A percentile compares a stretch with the other conserved stretches of the same genome.
Conservation (phyloP, 192 early-diverging fungal genomes). For the Entrophospora sp. region DNA sequence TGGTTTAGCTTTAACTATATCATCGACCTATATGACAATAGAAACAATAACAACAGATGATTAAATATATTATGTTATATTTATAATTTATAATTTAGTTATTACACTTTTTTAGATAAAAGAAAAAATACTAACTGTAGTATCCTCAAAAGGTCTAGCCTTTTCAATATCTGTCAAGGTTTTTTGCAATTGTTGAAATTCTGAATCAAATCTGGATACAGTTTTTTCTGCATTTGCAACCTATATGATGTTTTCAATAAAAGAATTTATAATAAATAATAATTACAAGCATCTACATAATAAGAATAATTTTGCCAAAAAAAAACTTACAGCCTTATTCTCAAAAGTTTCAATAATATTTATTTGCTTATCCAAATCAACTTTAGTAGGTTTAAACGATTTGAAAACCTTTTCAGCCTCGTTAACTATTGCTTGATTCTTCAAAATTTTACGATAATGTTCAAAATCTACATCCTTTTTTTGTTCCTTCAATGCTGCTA, state of each 20-base stretch:
- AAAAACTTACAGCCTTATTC: slow-evolving; percentile 59
- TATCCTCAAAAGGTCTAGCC: slow-evolving; percentile 86
- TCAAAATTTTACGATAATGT: slow-evolving; percentile 75
- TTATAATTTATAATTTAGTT: too few species aligned
- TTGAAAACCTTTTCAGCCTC: slow-evolving; percentile 81
- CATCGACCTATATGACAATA: slow-evolving; percentile 69
- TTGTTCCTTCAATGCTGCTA: slow-evolving; percentile 76
- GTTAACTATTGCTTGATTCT: slow-evolving; percentile 85
- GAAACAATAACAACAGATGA: too few species aligned
- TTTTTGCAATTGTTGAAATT: slow-evolving; percentile 78
- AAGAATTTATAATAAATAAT: too few species aligned
- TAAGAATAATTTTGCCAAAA: too few species aligned
- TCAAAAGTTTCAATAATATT: slow-evolving; percentile 70
- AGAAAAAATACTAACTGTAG: slow-evolving; percentile 59
- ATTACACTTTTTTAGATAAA: too few species aligned
- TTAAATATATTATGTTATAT: too few species aligned
- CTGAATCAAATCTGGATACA: slow-evolving; percentile 71
- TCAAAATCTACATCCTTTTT: slow-evolving; percentile 79
- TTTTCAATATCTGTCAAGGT: slow-evolving; percentile 90
- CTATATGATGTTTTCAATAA: slow-evolving; percentile 30
- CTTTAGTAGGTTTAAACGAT: slow-evolving; percentile 70
- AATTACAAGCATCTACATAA: too few species aligned
- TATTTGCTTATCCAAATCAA: slow-evolving; percentile 80
- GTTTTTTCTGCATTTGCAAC: slow-evolving; percentile 77
- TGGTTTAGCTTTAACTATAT: slow-evolving; percentile 87